Base-by-base conservation (phyloP, 2,329 filamentous ascomycete species). In the Botryotinia convoluta region DNA sequence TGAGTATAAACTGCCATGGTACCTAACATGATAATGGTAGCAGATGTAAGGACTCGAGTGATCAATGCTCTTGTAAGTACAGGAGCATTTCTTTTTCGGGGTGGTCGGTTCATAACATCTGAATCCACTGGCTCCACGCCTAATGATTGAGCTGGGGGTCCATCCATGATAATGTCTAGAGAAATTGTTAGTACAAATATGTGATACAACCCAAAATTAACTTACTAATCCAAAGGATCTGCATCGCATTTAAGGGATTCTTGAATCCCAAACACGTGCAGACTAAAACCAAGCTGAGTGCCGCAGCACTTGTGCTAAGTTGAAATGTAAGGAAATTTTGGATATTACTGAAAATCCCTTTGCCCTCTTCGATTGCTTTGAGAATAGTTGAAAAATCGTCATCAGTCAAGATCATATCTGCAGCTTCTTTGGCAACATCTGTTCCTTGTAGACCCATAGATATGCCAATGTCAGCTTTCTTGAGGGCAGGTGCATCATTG, bases 281-380 rank as follows among this genome's bases (percentile, higher is more conserved):
- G 79, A 99, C 83, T 77, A 99, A 89, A 29, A 99, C 96, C 71
- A 99, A 87, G 73, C 93, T 94, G 77, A 99, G 86, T 75, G 96
- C 94, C 72, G 97, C 96, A 32, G 97, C 96, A 81, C 94, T 98
- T 65, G 96, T 99, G 83, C 95, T 98, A 73, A 99, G 88, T 84
- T 99, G 97, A 84, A 99, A 99, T 0, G 96, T 98, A 76, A 99
- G 88, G 84, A 99, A 99, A 83, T 99, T 99, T 81, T 99, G 96
- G 77, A 99, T 98, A 82, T 99, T 99, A 87, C 96, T 97, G 84
- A 99, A 99, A 78, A 99, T 99, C 72, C 95, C 96, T 83, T 99
- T 99, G 83, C 96, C 97, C 84, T 99, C 96, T 82, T 99, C 96
- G 75, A 99, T 99, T 44, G 96, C 96, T 74, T 91, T 93, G 18